These are phyloP conservation scores for Puya raimondii DNA, from an alignment of 176 grass and related monocot species.

Conservation along the genomic window DNA sequence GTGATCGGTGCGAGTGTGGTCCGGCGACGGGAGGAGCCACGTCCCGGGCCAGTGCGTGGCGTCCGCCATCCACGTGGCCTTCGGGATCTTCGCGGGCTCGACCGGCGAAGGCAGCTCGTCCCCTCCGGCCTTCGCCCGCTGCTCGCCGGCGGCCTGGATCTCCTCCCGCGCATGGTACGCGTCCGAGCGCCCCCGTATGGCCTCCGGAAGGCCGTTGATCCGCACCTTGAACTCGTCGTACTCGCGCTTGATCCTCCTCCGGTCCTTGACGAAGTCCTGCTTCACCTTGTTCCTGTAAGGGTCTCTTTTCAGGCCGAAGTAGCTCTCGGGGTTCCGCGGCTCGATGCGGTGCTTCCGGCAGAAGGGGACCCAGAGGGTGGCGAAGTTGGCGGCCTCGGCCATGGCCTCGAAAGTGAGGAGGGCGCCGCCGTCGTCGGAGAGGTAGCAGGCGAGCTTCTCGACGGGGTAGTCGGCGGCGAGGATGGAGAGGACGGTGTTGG, in stretches of 20 bases:
- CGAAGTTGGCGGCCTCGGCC: constrained; percentile 96
- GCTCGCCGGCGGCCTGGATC: constrained; percentile 85
- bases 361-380: constrained; percentile 85
- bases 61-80: constrained; percentile 99
- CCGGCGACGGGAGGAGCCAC: constrained; percentile 66
- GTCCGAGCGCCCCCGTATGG: constrained; percentile 83
- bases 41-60: constrained; percentile 95
- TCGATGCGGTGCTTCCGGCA: constrained; percentile 94
- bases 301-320: constrained; percentile 76
- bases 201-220: constrained; percentile 79
- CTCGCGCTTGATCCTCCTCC: constrained; percentile 81
- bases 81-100: constrained; percentile 82
- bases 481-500: constrained; percentile 94
- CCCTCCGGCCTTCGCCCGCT: constrained; percentile 70
- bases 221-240: constrained; percentile 97
- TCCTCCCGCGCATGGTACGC: constrained; percentile 95
- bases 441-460: constrained; percentile 89
- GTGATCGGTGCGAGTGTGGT: constrained; percentile 70
- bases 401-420: constrained; percentile 95
- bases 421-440: constrained; percentile 91
- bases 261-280: constrained; percentile 87
- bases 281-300: constrained; percentile 94
- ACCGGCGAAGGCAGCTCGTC: constrained; percentile 39
- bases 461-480: constrained; percentile 85
- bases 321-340: constrained; percentile 94